A percentile compares a stretch with the other conserved stretches of the same genome.
Conservation (phyloP, 805 yeast genomes). For the Candida broadrunensis region DNA sequence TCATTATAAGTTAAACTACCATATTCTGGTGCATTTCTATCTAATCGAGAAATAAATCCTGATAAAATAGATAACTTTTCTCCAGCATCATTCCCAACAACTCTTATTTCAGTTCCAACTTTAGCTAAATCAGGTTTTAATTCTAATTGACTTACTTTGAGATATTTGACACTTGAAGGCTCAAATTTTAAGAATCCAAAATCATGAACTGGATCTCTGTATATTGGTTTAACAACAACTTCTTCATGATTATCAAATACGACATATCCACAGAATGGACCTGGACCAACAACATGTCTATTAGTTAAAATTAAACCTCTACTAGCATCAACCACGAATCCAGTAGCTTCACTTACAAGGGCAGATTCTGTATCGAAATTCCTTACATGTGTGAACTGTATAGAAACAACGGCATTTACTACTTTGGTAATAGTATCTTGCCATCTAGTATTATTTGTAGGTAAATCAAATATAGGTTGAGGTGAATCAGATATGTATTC, state of each 20-base stretch:
- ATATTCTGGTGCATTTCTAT: slow-evolving; percentile 92
- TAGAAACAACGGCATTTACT: slow-evolving; percentile 82
- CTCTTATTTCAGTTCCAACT: slow-evolving; percentile 92
- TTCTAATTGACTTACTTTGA: slow-evolving; percentile 63
- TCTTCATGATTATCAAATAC: slow-evolving; percentile 95
- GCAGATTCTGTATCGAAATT: slow-evolving; percentile 85
- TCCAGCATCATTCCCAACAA: slow-evolving; percentile 96
- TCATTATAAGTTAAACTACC: slow-evolving; percentile 87
- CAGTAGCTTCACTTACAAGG: slow-evolving; percentile 87
- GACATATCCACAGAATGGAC: slow-evolving; percentile 89
- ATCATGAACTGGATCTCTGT: slow-evolving; percentile 94
- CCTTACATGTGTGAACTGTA: slow-evolving; percentile 83
- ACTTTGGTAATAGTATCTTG: slow-evolving; percentile 77
- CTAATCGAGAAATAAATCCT: slow-evolving; percentile 81
- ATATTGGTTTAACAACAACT: slow-evolving; percentile 78
- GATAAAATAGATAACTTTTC: slow-evolving; percentile 86
- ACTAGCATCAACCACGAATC: slow-evolving; percentile 84
- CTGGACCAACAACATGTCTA: slow-evolving; percentile 94
- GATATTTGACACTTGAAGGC: slow-evolving; percentile 67
- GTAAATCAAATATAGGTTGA: slow-evolving; percentile 12
- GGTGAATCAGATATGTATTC: slow-evolving; percentile 10
- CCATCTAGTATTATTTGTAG: slow-evolving; percentile 46
- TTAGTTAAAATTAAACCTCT: slow-evolving; percentile 85
- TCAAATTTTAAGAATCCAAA: slow-evolving; percentile 85
- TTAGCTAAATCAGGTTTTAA: slow-evolving; percentile 79